Evolutionary conservation across 306 rosid species (phyloP).

Genomic region (Luffa aegyptiaca): DNA sequence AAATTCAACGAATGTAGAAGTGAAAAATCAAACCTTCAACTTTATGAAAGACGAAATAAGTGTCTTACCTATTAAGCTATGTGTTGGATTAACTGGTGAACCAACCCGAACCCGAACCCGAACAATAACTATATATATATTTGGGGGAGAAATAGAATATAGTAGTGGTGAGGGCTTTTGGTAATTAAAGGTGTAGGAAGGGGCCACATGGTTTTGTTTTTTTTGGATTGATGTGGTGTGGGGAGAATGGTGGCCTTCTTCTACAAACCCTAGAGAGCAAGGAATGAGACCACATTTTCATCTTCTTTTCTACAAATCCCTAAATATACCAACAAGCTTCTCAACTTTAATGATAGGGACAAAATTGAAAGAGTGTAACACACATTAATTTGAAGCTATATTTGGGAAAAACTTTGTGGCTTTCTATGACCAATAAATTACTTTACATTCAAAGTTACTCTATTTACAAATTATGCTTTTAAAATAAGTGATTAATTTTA

Average conservation of each 20-base stretch:
- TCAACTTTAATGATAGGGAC: neutral
- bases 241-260: neutral
- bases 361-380: neutral
- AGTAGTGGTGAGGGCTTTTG: neutral
- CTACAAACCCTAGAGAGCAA: neutral
- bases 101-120: neutral
- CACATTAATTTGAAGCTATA: neutral
- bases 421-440: neutral
- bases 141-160: neutral
- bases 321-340: neutral
- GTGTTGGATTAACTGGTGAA: no score
- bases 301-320: neutral
- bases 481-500: no score
- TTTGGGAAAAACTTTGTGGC: neutral
- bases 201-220: neutral
- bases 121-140: no score
- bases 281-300: constrained; percentile 6
- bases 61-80: no score
- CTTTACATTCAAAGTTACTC: neutral
- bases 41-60: no score
- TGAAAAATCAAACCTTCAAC: no score
- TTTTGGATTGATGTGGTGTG: constrained; percentile 5
- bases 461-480: neutral
- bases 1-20: no score
- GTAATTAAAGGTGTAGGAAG: neutral